phyloP scores from a whole-genome alignment of 306 rosid genomes.

The Amphicarpaea edgeworthii region DNA sequence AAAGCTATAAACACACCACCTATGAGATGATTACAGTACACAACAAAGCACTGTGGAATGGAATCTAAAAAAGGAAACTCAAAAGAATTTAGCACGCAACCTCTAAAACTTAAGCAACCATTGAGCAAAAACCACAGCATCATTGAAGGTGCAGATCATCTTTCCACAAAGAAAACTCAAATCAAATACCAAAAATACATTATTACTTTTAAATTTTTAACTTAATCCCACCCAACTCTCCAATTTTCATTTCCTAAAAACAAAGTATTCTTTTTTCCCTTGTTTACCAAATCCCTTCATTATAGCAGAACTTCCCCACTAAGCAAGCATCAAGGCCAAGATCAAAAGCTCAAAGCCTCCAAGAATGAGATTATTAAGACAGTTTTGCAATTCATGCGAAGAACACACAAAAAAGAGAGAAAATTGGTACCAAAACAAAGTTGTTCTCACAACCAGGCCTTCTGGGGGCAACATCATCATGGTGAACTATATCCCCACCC shows the following conservation, averaged over 20 bases:
- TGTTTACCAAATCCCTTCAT: constrained; percentile 33
- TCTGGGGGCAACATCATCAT: constrained; percentile 75
- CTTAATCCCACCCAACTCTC: constrained; percentile 10
- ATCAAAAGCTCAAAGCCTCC: constrained; percentile 34
- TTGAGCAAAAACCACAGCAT: constrained; percentile 36
- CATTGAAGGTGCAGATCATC: constrained; percentile 35
- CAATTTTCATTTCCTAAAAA: neutral
- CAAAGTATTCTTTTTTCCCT: neutral
- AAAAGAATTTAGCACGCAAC: constrained; percentile 14
- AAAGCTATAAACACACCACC: constrained; percentile 15
- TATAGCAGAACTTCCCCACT: constrained; percentile 43
- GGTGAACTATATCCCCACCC: constrained; percentile 95
- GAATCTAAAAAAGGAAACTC: constrained; percentile 16
- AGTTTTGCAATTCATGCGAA: constrained; percentile 9
- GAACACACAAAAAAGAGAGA: constrained; percentile 18
- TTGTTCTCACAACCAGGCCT: constrained; percentile 90
- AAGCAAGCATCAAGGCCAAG: constrained; percentile 39
- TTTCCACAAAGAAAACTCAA: constrained; percentile 36
- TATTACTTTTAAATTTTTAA: neutral
- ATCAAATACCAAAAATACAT: constrained; percentile 17
- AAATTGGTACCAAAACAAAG: constrained; percentile 84
- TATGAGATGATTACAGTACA: neutral
- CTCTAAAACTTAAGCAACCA: constrained; percentile 23
- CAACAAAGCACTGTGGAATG: neutral
- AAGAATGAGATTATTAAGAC: neutral